phyloP scores from a whole-genome alignment of 805 yeast genomes.

The Wickerhamiella azyma region DNA sequence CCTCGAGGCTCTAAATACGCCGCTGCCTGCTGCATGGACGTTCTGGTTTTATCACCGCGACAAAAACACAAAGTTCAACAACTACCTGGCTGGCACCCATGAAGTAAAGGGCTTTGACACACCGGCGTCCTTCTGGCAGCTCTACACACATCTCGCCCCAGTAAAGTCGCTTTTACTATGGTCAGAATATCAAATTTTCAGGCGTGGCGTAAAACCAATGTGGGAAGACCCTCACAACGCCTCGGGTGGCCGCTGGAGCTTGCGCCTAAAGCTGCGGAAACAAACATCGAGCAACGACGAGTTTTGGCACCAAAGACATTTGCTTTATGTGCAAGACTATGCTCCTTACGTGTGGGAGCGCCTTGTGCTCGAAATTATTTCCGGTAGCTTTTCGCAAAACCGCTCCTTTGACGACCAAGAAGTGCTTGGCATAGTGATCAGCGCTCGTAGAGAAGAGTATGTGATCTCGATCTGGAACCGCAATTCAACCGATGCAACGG shows the following conservation, averaged over 20 bases:
- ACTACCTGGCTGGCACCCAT: slow-evolving; percentile 30
- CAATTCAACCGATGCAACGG: slow-evolving; percentile 23
- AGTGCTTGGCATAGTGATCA: slow-evolving; percentile 45
- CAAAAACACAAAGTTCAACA: slow-evolving; percentile 17
- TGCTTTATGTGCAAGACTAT: slow-evolving; percentile 12
- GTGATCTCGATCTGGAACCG: slow-evolving; percentile 51
- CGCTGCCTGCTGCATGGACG: slow-evolving; percentile 21
- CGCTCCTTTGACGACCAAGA: slow-evolving; percentile 26
- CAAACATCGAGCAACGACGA: background rate
- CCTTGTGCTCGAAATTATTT: slow-evolving; percentile 36
- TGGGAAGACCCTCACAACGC: slow-evolving; percentile 55
- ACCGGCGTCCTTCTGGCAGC: slow-evolving; percentile 97
- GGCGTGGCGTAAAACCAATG: slow-evolving; percentile 45
- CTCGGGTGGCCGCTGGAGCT: slow-evolving; percentile 51
- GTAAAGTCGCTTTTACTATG: slow-evolving; percentile 19
- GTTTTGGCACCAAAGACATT: slow-evolving; percentile 2
- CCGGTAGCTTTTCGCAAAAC: slow-evolving; percentile 37
- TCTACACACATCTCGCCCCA: slow-evolving; percentile 46
- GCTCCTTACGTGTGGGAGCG: slow-evolving; percentile 27
- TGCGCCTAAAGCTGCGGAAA: slow-evolving; percentile 25
- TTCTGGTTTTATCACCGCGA: slow-evolving; percentile 23
- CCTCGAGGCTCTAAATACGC: background rate
- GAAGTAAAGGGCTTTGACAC: slow-evolving; percentile 77
- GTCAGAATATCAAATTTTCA: slow-evolving; percentile 44
- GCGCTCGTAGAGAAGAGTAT: slow-evolving; percentile 46